Base-by-base conservation (phyloP, 2,329 filamentous ascomycete genomes). In the Graphilbum fragrans region DNA sequence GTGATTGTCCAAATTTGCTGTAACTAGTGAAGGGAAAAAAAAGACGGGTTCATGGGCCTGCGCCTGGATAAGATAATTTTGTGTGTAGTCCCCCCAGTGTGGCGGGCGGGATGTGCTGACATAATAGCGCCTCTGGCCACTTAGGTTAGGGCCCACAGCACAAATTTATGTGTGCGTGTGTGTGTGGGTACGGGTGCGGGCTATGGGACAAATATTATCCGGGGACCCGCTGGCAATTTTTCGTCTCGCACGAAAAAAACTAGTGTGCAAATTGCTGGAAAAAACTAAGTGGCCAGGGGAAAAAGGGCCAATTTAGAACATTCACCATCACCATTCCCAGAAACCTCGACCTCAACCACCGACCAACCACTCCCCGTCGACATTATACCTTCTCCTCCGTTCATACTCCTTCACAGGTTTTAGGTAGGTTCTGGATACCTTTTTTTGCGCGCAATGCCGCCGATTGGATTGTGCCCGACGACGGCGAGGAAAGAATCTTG, bases 391-490 rank as follows among this genome's bases (percentile, higher is more conserved):
- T 20, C 14, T 17, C 33, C 33, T 31, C 35, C 19, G 16, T 23
- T 35, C 21, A 9, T 16, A 8, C 29, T 14, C 29, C 12, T 31
- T 14, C n/a, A 8, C 29, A 16, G 29, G 21, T 33, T 27, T 20
- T 17, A 48, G 47, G 47, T 49, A 49, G 42, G 47, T 49, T 18
- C 11, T 14, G 14, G 18, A 14, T 3, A 19, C 20, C 29, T 31
- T 35, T 27, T 3, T 14, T 35, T 38, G 18, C 6, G 23, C n/a
- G 37, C 37, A 21, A 37, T 41, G 25, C 43, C 36, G 38, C 44
- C 38, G 29, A 38, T 53, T 55, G 56, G 53, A 53, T 50, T 52
- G 52, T 52, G 43, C 46, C 48, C 40, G 36, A 38, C 51, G 41
- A 46, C 45, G 48, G 49, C 45, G 46, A 53, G 39, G 31, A 39